Evolutionary conservation across 768 basidiomycete species (phyloP), one percentile per base, ranked within the genome.

Genomic region (Omphalotus guepiniiformis): DNA sequence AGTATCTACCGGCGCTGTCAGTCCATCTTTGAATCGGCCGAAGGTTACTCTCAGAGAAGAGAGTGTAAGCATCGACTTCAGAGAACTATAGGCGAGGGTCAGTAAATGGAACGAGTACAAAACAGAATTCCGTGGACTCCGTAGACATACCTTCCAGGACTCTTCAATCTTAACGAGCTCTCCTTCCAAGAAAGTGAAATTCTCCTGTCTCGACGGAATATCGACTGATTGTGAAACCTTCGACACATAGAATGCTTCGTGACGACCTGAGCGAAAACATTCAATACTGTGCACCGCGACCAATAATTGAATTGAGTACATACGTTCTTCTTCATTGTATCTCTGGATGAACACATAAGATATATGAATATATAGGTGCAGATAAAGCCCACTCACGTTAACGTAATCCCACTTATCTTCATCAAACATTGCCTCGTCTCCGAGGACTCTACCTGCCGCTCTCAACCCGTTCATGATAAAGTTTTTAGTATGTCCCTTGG

Each of bases 401-500:
- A 80, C 67, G 60, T 93, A 93, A 48, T 83, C 82, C 89, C 89
- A 94, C 23, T 88, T 81, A 29, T 67, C 63, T 50, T 78, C 71
- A 22, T 77, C 71, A 56, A 93, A 87, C 53, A 88, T 50, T 4
- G 59, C 58, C 53, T 84, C 81, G 52, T 87, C 66, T 7, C 89
- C 87, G 9, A 95, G 72, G 16, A 76, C 73, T 18, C 74, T 67
- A 8, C 88, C 85, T 1, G 88, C 87, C 7, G 71, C 78, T 46
- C 67, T 75, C 44, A 95, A 72, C 0, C 88, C 93, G 56, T 96
- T 93, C 79, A 93, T 83, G 52, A 94, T 87, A 59, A 96, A 95
- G 9, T 67, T 67, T 55, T 68, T 72, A 1, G 90, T 92, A 53
- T 80, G 67, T 3, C 88, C 91, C 50, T 78, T 74, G 4, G 72